These are phyloP conservation scores for Astrothelium macrocarpum DNA, from an alignment of 495 filamentous ascomycete species.

Conservation along the genomic window DNA sequence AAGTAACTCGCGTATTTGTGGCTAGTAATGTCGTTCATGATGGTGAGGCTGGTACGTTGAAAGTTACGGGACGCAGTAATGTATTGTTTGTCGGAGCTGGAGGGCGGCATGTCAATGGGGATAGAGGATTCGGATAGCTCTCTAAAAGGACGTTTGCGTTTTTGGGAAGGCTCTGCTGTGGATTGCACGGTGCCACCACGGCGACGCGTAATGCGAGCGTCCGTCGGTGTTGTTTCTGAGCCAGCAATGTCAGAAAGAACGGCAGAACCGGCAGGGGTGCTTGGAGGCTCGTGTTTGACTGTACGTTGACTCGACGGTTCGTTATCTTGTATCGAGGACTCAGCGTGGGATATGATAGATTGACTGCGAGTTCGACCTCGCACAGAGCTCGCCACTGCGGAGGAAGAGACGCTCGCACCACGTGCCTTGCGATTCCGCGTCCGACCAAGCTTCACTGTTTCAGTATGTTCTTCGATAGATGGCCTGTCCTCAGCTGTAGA, in stretches of 20 bases:
- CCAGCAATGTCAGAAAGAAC: conserved; percentile 24
- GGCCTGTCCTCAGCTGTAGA: not conserved
- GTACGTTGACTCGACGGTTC: conserved; percentile 35
- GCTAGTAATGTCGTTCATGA: conserved; percentile 73
- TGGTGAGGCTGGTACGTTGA: conserved; percentile 61
- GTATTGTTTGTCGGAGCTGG: conserved; percentile 1
- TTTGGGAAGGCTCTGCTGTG: conserved; percentile 13
- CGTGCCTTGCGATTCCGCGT: conserved; percentile 18
- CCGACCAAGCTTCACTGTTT: not conserved
- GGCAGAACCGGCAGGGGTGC: conserved; percentile 42
- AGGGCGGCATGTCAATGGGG: conserved; percentile 9
- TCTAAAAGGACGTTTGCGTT: conserved; percentile 33
- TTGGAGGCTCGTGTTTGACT: conserved; percentile 59
- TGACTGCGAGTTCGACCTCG: conserved; percentile 44
- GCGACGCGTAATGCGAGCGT: conserved; percentile 22
- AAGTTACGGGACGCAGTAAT: conserved; percentile 52
- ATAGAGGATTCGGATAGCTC: conserved; percentile 34
- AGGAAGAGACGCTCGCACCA: conserved; percentile 47
- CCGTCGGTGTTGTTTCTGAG: conserved; percentile 15
- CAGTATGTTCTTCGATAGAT: not conserved
- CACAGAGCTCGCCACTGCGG: conserved; percentile 28
- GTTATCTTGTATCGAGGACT: conserved; percentile 37
- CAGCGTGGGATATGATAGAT: conserved; percentile 49
- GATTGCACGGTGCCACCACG: conserved; percentile 24
- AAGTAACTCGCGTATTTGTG: conserved; percentile 89